Base-by-base conservation (phyloP, 176 grass and related monocot species). In the Chloris gayana region DNA sequence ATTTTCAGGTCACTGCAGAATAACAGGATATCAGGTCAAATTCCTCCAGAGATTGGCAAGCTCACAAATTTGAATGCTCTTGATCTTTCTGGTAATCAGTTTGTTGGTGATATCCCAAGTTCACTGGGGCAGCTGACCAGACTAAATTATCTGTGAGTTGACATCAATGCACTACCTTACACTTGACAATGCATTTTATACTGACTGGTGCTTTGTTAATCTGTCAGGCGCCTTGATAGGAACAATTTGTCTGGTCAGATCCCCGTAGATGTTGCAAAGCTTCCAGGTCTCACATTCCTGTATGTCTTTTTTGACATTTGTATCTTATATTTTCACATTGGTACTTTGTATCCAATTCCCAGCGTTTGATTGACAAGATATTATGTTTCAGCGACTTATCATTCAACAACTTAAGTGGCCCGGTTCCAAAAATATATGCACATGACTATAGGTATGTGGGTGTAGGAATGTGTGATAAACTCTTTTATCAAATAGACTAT, bases 211-310 rank as follows among this genome's bases (percentile, higher is more conserved):
- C 53, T 53, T 91, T 80, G 14, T 33, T 21, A 82, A 85, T 93
- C 65, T 74, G 63, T 84, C 59, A 99, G 96, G 84, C 90, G 96
- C 33, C 86, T 99, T 79, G 89, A 88, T 84, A 87, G 69, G 86
- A 99, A 99, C 61, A 95, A 93, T 82, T 80, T 99, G 74, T 89
- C 88, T 79, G 96, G 96, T 32, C 79, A 60, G 61, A 91, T 99
- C 47, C 96, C 96, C 59, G 60, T 76, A 74, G 76, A 85, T 81
- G 90, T 99, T 84, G 96, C 96, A 71, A 93, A 86, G 86, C 92
- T 95, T 87, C 78, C 82, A 82, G 90, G 90, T 79, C 92, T 99
- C 82, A 87, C 92, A 85, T 99, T 99, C 86, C 88, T 99, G 96
- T 99, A 93, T 74, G 96, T 91, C 76, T 51, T 81, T 63, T 67